Percentiles rank a stretch among this genome's conserved stretches.
phyloP scores from a whole-genome alignment of 1,139 yeast genomes.

The Protomyces lactucae-debilis region DNA sequence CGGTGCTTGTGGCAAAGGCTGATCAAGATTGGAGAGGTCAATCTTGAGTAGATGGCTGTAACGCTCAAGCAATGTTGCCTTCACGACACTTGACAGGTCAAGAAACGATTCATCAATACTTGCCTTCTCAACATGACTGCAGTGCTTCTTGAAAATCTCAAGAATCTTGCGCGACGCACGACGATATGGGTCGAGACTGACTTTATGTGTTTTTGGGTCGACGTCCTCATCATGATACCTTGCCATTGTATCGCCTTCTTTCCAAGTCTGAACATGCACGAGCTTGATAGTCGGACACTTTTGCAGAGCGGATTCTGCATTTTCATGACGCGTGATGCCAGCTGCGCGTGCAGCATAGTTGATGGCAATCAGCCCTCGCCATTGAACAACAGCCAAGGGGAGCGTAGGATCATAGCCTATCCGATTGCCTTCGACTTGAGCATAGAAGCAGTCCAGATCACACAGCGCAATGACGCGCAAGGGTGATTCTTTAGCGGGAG shows the following conservation, averaged over 20 bases:
- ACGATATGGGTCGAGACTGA: constrained; percentile 84
- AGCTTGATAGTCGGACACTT: constrained; percentile 72
- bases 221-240: constrained; percentile 52
- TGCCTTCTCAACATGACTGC: constrained; percentile 80
- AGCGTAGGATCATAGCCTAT: constrained; percentile 58
- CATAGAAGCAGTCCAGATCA: constrained; percentile 87
- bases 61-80: constrained; percentile 38
- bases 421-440: constrained; percentile 84
- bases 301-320: constrained; percentile 57
- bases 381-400: constrained; percentile 92
- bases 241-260: constrained; percentile 82
- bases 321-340: constrained; percentile 77
- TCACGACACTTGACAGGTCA: constrained; percentile 63
- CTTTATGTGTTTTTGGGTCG: constrained; percentile 56
- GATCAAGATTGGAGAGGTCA: constrained; percentile 13
- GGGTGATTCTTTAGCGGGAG: constrained; percentile 25
- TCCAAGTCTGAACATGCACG: constrained; percentile 92
- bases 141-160: constrained; percentile 50
- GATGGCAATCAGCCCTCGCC: constrained; percentile 86
- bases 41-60: constrained; percentile 40
- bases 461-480: constrained; percentile 77
- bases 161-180: constrained; percentile 79
- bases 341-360: constrained; percentile 41
- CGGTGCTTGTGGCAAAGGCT: constrained; percentile 32
- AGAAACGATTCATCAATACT: constrained; percentile 91